Percentiles rank a stretch among this genome's conserved stretches.
phyloP scores from a whole-genome alignment of 1,284 basidiomycete species.

The Cronartium ribicola region DNA sequence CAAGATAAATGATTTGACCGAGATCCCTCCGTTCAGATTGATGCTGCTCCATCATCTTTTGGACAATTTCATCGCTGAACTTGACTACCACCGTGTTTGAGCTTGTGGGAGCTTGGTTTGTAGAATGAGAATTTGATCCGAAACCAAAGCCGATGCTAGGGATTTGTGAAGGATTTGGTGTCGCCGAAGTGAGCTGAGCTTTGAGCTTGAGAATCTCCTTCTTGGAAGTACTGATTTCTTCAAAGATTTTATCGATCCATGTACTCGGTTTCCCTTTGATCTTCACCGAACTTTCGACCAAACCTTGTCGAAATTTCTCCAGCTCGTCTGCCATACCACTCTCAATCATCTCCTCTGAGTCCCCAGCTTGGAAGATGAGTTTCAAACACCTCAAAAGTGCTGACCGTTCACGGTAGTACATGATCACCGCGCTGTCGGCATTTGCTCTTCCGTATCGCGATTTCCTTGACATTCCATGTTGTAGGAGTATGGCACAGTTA shows the following conservation, averaged over 20 bases:
- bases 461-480: slow-evolving; percentile 39
- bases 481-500: slow-evolving; percentile 40
- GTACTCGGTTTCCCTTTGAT: not conserved
- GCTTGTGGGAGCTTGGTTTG: slow-evolving; percentile 8
- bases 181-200: slow-evolving; percentile 32
- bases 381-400: slow-evolving; percentile 32
- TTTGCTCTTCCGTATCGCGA: slow-evolving; percentile 40
- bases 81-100: slow-evolving; percentile 36
- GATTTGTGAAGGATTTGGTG: not conserved
- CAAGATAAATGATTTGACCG: slow-evolving; percentile 38
- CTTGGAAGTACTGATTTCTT: slow-evolving; percentile 34
- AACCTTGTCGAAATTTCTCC: slow-evolving; percentile 21
- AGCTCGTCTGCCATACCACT: slow-evolving; percentile 31
- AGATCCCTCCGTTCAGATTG: slow-evolving; percentile 39
- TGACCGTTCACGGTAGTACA: slow-evolving; percentile 38
- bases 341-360: slow-evolving; percentile 20
- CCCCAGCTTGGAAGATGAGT: slow-evolving; percentile 28
- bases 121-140: slow-evolving; percentile 1
- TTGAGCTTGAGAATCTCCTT: slow-evolving; percentile 38
- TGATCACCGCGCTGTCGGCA: slow-evolving; percentile 41
- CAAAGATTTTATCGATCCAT: slow-evolving; percentile 38
- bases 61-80: slow-evolving; percentile 42
- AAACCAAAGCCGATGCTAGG: slow-evolving; percentile 9
- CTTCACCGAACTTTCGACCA: slow-evolving; percentile 20
- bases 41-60: slow-evolving; percentile 41